Conservation (phyloP, 371 early-diverging fungal species). For the Rhizomucor pusillus region DNA sequence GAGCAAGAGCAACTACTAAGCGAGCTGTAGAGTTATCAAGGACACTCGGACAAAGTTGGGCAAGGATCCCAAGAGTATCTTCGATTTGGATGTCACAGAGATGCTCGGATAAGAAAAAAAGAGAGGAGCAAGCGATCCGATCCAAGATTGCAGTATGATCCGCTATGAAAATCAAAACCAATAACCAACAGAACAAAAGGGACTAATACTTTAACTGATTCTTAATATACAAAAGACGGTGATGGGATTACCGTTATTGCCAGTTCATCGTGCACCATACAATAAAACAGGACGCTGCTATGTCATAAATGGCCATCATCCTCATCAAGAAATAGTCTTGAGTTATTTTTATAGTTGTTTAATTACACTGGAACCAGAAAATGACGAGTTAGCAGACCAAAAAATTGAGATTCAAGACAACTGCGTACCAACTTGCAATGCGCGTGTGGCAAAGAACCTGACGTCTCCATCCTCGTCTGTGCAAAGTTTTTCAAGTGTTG, state of each 20-base stretch:
- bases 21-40: conserved; percentile 27
- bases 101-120: conserved; percentile 32
- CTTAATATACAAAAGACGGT: too few species aligned
- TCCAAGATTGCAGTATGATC: too few species aligned
- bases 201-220: too few species aligned
- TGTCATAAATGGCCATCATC: too few species aligned
- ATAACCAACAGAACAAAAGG: neutral
- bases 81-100: conserved; percentile 38
- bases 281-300: too few species aligned
- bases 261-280: too few species aligned
- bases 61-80: conserved; percentile 29
- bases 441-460: conserved; percentile 84
- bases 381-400: neutral
- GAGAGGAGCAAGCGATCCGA: too few species aligned
- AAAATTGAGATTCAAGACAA: too few species aligned
- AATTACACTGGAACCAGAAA: neutral
- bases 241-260: too few species aligned
- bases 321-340: too few species aligned
- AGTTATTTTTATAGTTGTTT: too few species aligned
- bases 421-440: conserved; percentile 49
- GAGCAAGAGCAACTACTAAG: too few species aligned
- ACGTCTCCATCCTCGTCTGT: conserved; percentile 94
- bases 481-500: conserved; percentile 78
- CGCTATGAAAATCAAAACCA: neutral
- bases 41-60: conserved; percentile 29